Conservation (phyloP, 2,329 filamentous ascomycete species). For the Aspergillus puulaauensis region DNA sequence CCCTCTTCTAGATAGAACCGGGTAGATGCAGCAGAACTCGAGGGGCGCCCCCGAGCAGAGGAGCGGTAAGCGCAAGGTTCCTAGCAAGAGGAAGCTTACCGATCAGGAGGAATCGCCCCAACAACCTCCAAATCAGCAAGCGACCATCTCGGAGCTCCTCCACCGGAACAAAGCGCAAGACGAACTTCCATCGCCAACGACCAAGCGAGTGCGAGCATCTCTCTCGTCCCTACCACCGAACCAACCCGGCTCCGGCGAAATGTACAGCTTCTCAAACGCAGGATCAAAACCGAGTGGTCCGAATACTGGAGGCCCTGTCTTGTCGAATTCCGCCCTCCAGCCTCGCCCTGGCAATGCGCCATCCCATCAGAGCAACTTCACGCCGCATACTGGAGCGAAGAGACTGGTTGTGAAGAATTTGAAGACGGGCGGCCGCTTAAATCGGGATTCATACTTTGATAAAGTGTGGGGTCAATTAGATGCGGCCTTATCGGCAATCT, state of each 20-base stretch:
- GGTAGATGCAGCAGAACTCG: conserved; percentile 45
- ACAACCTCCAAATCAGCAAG: conserved; percentile 34
- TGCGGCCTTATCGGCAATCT: conserved; percentile 70
- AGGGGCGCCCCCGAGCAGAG: conserved; percentile 39
- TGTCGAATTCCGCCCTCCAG: conserved; percentile 24
- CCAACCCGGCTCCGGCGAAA: conserved; percentile 42
- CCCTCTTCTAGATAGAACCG: conserved; percentile 30
- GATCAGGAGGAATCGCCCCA: conserved; percentile 34
- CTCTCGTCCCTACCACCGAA: conserved; percentile 11
- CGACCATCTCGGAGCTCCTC: conserved; percentile 48
- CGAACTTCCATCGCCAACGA: conserved; percentile 31
- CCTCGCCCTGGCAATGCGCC: conserved; percentile 31
- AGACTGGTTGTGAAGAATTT: conserved; percentile 95
- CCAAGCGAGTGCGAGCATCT: conserved; percentile 41
- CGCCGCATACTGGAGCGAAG: conserved; percentile 73
- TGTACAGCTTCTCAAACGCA: conserved; percentile 54
- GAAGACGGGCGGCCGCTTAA: conserved; percentile 61
- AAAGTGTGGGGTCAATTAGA: conserved; percentile 74
- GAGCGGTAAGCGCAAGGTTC: conserved; percentile 45
- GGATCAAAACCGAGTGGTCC: conserved; percentile 47
- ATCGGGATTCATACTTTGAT: conserved; percentile 75
- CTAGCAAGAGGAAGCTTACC: conserved; percentile 42
- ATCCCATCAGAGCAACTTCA: conserved; percentile 54
- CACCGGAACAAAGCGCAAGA: conserved; percentile 30
- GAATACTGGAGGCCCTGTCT: conserved; percentile 34